Evolutionary conservation across 495 filamentous ascomycete species (phyloP), one percentile per base, ranked within the genome.

Genomic region (Parathielavia appendiculata): DNA sequence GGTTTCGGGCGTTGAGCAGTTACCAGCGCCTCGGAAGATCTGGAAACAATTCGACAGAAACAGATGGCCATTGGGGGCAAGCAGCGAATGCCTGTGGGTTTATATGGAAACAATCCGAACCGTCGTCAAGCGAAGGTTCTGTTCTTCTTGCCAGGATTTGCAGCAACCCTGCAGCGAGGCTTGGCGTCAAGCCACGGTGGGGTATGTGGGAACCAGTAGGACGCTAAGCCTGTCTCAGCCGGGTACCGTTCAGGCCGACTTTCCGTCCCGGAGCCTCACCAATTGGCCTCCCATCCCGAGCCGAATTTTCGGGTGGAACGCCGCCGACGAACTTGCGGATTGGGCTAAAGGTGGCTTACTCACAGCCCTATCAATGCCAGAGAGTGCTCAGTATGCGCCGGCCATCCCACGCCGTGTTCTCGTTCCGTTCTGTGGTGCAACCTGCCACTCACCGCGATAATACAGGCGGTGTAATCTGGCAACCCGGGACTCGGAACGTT

Each of bases 21-120:
- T 30, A 30, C 38, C 23, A 17, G 13, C 20, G 16, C 3, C 16
- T 30, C 52, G 40, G 39, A 40, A 10, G 26, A 54, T 45, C 40
- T 45, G 52, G 52, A 17, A 54, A 54, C 52, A 40, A 26, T 30
- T 30, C 3, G 26, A 30, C 26, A 2, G 26, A 2, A 6, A 6
- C 53, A 43, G n/a, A n/a, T n/a, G n/a, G n/a, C 35, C 54, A 50
- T 50, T 50, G 45, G 45, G 45, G 13, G 30, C 22, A 7, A 8
- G 43, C 26, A 49, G 22, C 35, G 44, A 34, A 48, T 47, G 32
- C 51, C n/a, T 10, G 19, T 32, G 32, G 1, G 12, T 39, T 46
- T 56, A 47, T 56, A 56, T 48, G 43, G 51, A 14, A 54, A 16
- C 40, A n/a, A 4, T 41, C 22, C 34, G 32, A 44, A 26, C 23